Evolutionary conservation across 495 filamentous ascomycete genomes (phyloP).

Genomic region (Neurospora hispaniola): DNA sequence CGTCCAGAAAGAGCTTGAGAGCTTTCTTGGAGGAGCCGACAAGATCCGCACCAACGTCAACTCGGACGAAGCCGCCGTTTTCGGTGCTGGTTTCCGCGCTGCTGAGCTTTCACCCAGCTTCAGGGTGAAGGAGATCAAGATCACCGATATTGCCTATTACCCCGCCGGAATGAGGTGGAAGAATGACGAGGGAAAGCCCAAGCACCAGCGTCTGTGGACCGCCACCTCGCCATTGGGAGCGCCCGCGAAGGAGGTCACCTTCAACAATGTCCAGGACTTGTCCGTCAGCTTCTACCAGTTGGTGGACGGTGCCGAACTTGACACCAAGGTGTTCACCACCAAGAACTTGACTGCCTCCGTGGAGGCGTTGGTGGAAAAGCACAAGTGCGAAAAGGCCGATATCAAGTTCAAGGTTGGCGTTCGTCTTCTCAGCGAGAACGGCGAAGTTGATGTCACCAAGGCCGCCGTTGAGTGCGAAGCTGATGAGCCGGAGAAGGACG

Average conservation of each 20-base stretch:
- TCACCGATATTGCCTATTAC: constrained; percentile 62
- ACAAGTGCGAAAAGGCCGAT: constrained; percentile 63
- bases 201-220: constrained; percentile 62
- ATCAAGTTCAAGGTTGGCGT: constrained; percentile 72
- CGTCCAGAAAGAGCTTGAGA: constrained; percentile 82
- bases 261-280: constrained; percentile 79
- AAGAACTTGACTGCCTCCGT: constrained; percentile 79
- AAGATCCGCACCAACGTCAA: constrained; percentile 94
- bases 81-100: constrained; percentile 91
- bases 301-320: constrained; percentile 38
- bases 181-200: constrained; percentile 50
- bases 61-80: constrained; percentile 91
- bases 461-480: constrained; percentile 78
- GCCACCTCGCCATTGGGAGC: constrained; percentile 64
- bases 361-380: constrained; percentile 58
- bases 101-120: constrained; percentile 87
- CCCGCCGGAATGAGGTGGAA: constrained; percentile 64
- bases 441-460: constrained; percentile 69
- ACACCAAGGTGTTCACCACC: constrained; percentile 48
- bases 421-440: constrained; percentile 59
- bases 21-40: constrained; percentile 52
- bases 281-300: constrained; percentile 71
- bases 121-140: constrained; percentile 90
- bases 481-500: constrained; percentile 57
- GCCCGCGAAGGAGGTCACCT: constrained; percentile 71